Evolutionary conservation across 164 flowering plant genomes (phyloP), one percentile per base, ranked within the genome.

Genomic region (Santalum album): DNA sequence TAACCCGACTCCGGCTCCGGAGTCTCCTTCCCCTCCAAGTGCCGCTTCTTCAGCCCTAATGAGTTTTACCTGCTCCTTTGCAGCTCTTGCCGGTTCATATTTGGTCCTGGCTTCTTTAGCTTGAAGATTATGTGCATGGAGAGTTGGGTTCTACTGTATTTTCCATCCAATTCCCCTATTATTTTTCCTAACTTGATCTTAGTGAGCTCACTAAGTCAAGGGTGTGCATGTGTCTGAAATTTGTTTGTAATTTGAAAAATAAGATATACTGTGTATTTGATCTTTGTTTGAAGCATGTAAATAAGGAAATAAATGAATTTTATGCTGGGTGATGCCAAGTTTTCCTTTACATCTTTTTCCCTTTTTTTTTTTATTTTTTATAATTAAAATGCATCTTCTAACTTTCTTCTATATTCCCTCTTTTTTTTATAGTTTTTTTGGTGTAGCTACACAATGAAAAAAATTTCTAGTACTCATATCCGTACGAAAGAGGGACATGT

Each of bases 41-140:
- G 80, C 67, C 1, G 80, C 83, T 45, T 59, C 85, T 17, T 61
- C 78, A 0, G 11, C 38, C 43, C 36, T 54, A 29, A 32, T 63
- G 52, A 57, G 65, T 26, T 54, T 64, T 10, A 25, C 66, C 3
- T 65, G 68, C 23, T 65, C 66, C 18, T 10, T 75, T 49, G 90
- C 75, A 45, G 76, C 75, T 39, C 56, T 81, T 36, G 22, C 72
- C 36, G 78, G 80, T 53, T 73, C 81, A 36, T 61, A 60, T 16
- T 48, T 82, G 49, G 56, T 77, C 7, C 27, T 72, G 19, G 67
- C 46, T 51, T 32, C 66, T 23, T 81, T 63, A 71, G 17, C 55
- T 2, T 12, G 15, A 18, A 0, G 21, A 4, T 49, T 26, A 21
- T 51, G 17, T 49, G 58, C 42, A 20, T 55, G 51, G 23, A 5